phyloP scores from a whole-genome alignment of 208 protist species.

The Trypanosoma theileri region DNA sequence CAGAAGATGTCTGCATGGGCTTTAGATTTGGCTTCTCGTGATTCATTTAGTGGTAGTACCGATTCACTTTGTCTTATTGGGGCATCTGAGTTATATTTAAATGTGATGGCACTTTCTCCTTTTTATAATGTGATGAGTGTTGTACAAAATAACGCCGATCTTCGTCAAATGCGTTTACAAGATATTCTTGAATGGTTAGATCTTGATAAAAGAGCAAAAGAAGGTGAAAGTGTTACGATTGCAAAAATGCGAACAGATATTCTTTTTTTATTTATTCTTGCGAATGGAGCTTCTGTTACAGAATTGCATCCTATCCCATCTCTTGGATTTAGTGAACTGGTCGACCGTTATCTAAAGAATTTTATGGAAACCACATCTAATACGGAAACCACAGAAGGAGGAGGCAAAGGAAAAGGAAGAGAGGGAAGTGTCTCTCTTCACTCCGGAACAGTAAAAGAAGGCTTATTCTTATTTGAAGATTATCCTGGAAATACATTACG shows the following conservation, averaged over 20 bases:
- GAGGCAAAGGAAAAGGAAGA: too few species aligned
- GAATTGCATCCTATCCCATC: conserved; percentile 43
- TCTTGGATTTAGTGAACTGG: conserved; percentile 39
- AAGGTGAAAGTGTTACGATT: conserved; percentile 47
- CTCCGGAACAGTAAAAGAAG: too few species aligned
- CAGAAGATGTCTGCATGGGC: conserved; percentile 86
- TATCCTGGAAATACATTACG: conserved; percentile 30
- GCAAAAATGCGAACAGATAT: conserved; percentile 65
- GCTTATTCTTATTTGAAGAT: conserved; percentile 42
- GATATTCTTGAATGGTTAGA: conserved; percentile 77
- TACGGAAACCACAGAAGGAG: background rate
- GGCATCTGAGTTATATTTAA: conserved; percentile 62
- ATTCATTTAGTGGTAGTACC: conserved; percentile 46
- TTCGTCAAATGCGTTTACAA: conserved; percentile 51
- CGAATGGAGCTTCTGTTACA: conserved; percentile 50
- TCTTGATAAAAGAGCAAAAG: conserved; percentile 39
- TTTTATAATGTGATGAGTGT: conserved; percentile 65
- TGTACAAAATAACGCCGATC: conserved; percentile 54
- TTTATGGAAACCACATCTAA: background rate
- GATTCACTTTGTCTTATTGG: conserved; percentile 81
- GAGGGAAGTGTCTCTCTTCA: too few species aligned
- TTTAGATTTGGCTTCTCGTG: conserved; percentile 75
- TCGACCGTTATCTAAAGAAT: conserved; percentile 48
- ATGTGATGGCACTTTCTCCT: conserved; percentile 66
- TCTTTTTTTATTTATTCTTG: conserved; percentile 69